These are phyloP conservation scores for Clonostachys byssicola DNA, from an alignment of 2,329 filamentous ascomycete species.

Conservation along the genomic window DNA sequence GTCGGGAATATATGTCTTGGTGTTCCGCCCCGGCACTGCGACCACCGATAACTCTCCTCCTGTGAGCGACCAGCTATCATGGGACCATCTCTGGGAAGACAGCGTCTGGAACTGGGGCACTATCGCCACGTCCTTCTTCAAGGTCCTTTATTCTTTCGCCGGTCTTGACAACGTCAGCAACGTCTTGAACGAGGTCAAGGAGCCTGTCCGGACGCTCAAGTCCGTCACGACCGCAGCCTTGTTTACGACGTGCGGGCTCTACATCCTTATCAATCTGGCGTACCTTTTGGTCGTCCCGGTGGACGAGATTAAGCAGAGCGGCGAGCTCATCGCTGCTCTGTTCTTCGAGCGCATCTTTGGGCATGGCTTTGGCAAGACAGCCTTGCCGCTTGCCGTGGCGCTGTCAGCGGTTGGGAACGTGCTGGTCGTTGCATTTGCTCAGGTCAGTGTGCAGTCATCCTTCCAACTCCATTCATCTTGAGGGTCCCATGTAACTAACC, in stretches of 20 bases:
- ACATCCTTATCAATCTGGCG: constrained; percentile 61
- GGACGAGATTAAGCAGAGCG: constrained; percentile 61
- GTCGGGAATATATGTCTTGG: constrained; percentile 54
- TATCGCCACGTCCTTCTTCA: constrained; percentile 63
- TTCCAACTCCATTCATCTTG: neutral
- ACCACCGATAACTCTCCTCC: neutral
- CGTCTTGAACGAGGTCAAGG: constrained; percentile 66
- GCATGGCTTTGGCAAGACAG: constrained; percentile 44
- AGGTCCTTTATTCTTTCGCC: constrained; percentile 66
- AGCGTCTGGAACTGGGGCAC: constrained; percentile 67
- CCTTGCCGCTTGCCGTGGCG: constrained; percentile 62
- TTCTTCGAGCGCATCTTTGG: constrained; percentile 66
- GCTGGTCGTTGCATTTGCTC: constrained; percentile 66
- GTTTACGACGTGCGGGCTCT: constrained; percentile 57
- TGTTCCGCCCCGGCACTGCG: constrained; percentile 26
- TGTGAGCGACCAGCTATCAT: constrained; percentile 19
- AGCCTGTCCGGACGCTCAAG: constrained; percentile 62
- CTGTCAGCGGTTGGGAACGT: constrained; percentile 68
- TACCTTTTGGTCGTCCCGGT: constrained; percentile 62
- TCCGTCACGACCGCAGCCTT: constrained; percentile 58
- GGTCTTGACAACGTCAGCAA: constrained; percentile 66
- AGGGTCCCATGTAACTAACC: neutral
- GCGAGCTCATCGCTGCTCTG: constrained; percentile 63
- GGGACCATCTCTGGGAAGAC: constrained; percentile 55
- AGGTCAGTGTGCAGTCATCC: constrained; percentile 39